Evolutionary conservation across 192 early-diverging fungal species (phyloP), one percentile per base, ranked within the genome.

Genomic region (Irineochytrium annulatum): DNA sequence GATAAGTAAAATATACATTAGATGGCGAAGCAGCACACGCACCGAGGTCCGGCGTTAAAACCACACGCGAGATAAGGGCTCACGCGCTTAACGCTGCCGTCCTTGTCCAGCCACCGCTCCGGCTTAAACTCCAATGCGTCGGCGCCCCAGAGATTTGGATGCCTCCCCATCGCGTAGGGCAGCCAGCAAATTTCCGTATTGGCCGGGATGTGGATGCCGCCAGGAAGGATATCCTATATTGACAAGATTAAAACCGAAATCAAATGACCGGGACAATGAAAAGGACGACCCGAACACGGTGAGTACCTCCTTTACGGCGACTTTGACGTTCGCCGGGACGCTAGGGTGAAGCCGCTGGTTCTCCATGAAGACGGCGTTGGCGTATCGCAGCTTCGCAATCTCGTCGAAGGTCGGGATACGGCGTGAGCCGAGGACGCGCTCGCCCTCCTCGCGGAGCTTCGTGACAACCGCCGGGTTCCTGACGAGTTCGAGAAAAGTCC

Each of bases 281-380:
- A 41, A 41, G 8, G 37, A n/a, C 8, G n/a, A n/a, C 8, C 11
- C 37, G 37, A 8, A 13, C 8, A 41, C 8, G 8, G 37, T 41
- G 11, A 49, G 8, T 41, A 41, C 37, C 34, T 87, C 84, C 4
- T 76, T 52, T n/a, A 83, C 51, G 2, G 78, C 72, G n/a, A 61
- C 62, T 67, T 87, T 87, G 16, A 69, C 32, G 39, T 89, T 77
- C 0, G 27, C 28, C 2, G 87, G 88, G 0, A 90, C 87, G 27
- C 75, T 63, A 41, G 88, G 87, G 65, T 83, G 71, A n/a, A 89
- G 52, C 11, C 88, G 76, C 26, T 87, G 63, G 6, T 76, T 68
- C 70, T 90, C 88, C n/a, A 59, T 43, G 56, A 84, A 86, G 13
- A 49, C 70, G 1, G 79, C 81, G 2, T 60, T 67, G 17, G 77